These are phyloP conservation scores for Moringa oleifera DNA, from an alignment of 345 rosid species.

Conservation along the genomic window DNA sequence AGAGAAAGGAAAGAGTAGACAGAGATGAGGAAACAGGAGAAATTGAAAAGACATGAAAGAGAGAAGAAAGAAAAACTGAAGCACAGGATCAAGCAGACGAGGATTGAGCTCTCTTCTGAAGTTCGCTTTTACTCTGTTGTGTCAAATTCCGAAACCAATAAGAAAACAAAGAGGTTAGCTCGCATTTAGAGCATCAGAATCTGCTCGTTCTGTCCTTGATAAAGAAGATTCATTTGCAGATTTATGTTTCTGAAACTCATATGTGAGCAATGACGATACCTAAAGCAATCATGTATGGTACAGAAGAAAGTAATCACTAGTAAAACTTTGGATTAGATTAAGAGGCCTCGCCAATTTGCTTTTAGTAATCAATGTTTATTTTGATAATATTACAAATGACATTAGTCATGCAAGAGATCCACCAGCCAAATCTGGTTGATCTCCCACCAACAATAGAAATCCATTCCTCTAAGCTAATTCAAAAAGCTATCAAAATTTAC, in stretches of 20 bases:
- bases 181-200: too few species aligned
- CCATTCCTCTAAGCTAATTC: too few species aligned
- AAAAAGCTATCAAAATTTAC: not conserved
- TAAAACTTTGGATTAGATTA: not conserved
- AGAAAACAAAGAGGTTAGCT: too few species aligned
- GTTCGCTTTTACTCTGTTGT: not conserved
- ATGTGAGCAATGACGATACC: too few species aligned
- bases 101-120: too few species aligned
- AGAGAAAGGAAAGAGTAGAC: conserved; percentile 1
- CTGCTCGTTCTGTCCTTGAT: too few species aligned
- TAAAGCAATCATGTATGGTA: not conserved
- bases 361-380: too few species aligned
- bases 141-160: not conserved
- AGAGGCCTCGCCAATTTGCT: too few species aligned
- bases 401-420: not conserved
- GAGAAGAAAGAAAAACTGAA: conserved; percentile 4
- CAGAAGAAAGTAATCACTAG: not conserved
- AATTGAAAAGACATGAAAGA: not conserved
- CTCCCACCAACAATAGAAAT: not conserved
- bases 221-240: too few species aligned
- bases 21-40: conserved; percentile 1
- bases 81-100: conserved; percentile 3
- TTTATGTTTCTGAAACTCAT: too few species aligned
- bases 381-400: too few species aligned
- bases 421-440: not conserved